Percentiles rank a stretch among this genome's conserved stretches.
Conservation (phyloP, 2,329 filamentous ascomycete genomes). For the Domatiomyces catenatus region DNA sequence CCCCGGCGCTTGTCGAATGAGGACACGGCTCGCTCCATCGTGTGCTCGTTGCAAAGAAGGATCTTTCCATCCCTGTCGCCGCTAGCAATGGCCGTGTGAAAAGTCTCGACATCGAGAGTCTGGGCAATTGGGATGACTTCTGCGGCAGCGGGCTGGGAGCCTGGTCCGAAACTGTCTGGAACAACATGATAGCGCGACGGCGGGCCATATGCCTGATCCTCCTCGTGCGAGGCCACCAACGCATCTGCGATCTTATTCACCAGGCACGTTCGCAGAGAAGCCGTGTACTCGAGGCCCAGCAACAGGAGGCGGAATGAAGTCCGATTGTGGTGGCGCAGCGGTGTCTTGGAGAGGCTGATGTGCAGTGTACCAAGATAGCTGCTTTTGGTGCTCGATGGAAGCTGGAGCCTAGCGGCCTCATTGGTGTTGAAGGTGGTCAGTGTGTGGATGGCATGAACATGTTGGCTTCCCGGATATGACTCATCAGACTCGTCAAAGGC, state of each 20-base stretch:
- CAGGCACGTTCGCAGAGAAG: conserved; percentile 25
- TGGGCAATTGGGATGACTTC: conserved; percentile 29
- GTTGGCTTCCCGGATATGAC: conserved; percentile 24
- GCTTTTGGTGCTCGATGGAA: background rate
- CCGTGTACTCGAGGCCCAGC: conserved; percentile 27
- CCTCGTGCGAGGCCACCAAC: conserved; percentile 26
- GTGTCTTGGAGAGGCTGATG: conserved; percentile 30
- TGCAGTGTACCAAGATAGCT: conserved; percentile 15
- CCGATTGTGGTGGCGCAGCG: conserved; percentile 26
- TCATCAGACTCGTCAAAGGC: conserved; percentile 20
- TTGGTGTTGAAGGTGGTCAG: conserved; percentile 23
- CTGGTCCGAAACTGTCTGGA: conserved; percentile 32
- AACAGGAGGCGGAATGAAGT: conserved; percentile 31
- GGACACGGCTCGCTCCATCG: conserved; percentile 22
- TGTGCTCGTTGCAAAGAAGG: conserved; percentile 17
- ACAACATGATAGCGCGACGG: conserved; percentile 34
- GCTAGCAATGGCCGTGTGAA: conserved; percentile 21
- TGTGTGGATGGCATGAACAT: conserved; percentile 28
- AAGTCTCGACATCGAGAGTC: conserved; percentile 35
- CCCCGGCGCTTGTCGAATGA: conserved; percentile 21
- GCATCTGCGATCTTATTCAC: conserved; percentile 35
- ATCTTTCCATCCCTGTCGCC: conserved; percentile 12
- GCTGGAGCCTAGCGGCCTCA: conserved; percentile 14
- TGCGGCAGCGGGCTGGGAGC: conserved; percentile 30
- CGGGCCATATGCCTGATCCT: conserved; percentile 23